Base-by-base conservation (phyloP, 257 asterid species). In the Asclepias syriaca region DNA sequence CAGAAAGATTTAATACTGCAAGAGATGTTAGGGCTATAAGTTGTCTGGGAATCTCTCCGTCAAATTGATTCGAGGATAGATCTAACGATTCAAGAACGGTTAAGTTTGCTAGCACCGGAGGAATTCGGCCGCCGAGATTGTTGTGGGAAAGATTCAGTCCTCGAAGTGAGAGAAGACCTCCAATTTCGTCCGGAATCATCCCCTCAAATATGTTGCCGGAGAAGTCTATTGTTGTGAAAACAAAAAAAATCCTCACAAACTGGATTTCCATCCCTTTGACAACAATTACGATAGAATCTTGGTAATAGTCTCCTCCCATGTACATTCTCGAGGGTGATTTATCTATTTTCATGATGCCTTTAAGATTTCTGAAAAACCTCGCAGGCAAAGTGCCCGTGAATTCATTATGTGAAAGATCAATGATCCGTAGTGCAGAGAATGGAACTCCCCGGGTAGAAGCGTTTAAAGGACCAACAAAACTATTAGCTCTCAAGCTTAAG, bases 401-500 rank as follows among this genome's bases (percentile, higher is more conserved):
- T 5, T 29, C 57, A 76, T 82, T 82, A 12, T 37, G 18, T 15
- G 81, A 78, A 46, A 78, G 76, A 55, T 82, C 81, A 53, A 82
- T 53, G 56, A 82, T 67, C 73, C 63, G 55, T 24, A 82, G 43
- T 4, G 67, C 45, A 11, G 79, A 4, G 71, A 79, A 73, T 1
- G 63, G 71, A 48, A 2, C 8, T 56, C 64, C 51, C 45, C 18
- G 19, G 11, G 10, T 60, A 7, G 72, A 22, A 37, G 50, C 49
- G 8, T 46, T 72, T 34, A 78, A 14, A 3, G 65, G 45, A 40
- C 85, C 81, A 45, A 65, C 46, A 22, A 81, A 64, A 5, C 54
- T 32, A 67, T 81, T 81, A 32, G 81, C 58, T 63, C 82, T 75
- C 83, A 81, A 72, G 72, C 69, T 74, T 3, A 81, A 76, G 34